Percentiles rank a stretch among this genome's conserved stretches.
Conservation (phyloP, 257 asterid genomes). For the Leonotis leonurus region DNA sequence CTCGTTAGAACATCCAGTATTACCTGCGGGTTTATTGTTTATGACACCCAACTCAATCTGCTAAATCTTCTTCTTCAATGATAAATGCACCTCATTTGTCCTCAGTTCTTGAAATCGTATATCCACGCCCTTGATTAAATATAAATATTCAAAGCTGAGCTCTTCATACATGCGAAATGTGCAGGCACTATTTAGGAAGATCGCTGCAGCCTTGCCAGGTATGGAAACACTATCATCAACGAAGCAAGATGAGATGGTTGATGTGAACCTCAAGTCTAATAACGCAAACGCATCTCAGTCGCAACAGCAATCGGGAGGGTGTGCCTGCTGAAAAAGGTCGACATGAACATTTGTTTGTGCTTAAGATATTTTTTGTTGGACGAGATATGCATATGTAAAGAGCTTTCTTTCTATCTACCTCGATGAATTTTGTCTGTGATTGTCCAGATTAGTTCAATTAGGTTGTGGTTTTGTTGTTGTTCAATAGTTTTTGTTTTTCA, state of each 20-base stretch:
- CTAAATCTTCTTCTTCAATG: not conserved
- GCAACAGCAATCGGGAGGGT: constrained; percentile 66
- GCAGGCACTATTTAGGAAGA: constrained; percentile 70
- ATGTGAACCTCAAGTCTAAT: constrained; percentile 65
- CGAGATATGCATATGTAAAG: constrained; percentile 20
- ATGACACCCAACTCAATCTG: not conserved
- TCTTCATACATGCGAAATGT: not conserved
- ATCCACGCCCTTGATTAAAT: not conserved
- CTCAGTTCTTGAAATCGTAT: not conserved
- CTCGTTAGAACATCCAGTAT: not conserved
- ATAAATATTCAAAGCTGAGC: not conserved
- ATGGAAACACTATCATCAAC: constrained; percentile 74
- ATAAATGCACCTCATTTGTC: not conserved
- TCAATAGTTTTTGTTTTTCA: constrained; percentile 7
- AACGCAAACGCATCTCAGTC: constrained; percentile 51
- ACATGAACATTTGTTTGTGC: not conserved
- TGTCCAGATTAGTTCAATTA: constrained; percentile 1
- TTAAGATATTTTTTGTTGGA: constrained; percentile 8
- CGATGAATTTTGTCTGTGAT: constrained; percentile 25
- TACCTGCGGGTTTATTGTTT: not conserved
- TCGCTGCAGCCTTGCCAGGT: constrained; percentile 80
- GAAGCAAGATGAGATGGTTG: constrained; percentile 76
- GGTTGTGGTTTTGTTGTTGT: constrained; percentile 7
- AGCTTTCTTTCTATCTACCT: constrained; percentile 4
- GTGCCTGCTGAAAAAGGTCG: constrained; percentile 56